These are phyloP conservation scores for Hypomontagnella submonticulosa DNA, from an alignment of 495 filamentous ascomycete species.

Conservation along the genomic window DNA sequence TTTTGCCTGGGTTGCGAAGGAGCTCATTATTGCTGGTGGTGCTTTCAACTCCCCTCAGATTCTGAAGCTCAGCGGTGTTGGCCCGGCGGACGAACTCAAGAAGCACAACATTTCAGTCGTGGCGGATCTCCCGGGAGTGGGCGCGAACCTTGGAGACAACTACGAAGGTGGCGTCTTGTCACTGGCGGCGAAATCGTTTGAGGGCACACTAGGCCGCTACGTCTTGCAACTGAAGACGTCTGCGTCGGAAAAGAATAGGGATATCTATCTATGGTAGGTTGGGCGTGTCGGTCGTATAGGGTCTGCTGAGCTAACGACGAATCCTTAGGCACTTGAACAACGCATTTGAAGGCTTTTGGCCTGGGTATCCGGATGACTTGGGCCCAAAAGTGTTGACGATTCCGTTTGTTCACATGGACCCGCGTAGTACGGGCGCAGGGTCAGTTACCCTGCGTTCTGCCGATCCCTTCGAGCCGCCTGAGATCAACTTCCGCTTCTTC, in stretches of 20 bases:
- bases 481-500: constrained; percentile 63
- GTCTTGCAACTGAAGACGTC: constrained; percentile 47
- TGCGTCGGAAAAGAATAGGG: constrained; percentile 32
- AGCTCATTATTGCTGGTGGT: constrained; percentile 65
- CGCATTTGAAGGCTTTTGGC: constrained; percentile 53
- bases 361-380: constrained; percentile 37
- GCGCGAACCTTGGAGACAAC: constrained; percentile 67
- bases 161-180: constrained; percentile 51
- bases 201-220: constrained; percentile 30
- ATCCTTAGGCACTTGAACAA: constrained; percentile 44
- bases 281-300: background rate
- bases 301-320: constrained; percentile 19
- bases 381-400: constrained; percentile 30
- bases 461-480: constrained; percentile 57
- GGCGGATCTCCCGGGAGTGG: constrained; percentile 64
- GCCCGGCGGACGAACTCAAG: constrained; percentile 59
- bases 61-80: constrained; percentile 66
- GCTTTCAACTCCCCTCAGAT: constrained; percentile 68
- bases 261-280: constrained; percentile 43
- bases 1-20: constrained; percentile 46
- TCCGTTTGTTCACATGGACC: constrained; percentile 44
- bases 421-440: constrained; percentile 52
- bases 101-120: constrained; percentile 60
- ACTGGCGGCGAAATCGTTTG: constrained; percentile 31
- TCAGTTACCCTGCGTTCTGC: constrained; percentile 57